Base-by-base conservation (phyloP, 2,329 filamentous ascomycete genomes). In the Xylariales sp. region DNA sequence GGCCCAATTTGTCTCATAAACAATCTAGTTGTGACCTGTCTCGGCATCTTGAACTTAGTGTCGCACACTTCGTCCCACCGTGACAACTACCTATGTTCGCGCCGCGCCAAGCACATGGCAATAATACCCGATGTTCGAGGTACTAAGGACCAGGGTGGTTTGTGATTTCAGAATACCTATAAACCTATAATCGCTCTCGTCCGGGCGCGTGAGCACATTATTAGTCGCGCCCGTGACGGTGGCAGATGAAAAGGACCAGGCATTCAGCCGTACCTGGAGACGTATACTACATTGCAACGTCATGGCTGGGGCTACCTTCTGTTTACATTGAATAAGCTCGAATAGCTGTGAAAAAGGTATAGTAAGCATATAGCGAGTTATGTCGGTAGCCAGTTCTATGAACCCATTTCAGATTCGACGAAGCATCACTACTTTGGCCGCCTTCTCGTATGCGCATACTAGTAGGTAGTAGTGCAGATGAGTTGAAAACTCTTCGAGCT, bases 401-500 rank as follows among this genome's bases (percentile, higher is more conserved):
- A 53, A 39, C 9, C 14, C 18, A 43, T 50, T 36, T 36, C n/a
- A 48, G 48, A 49, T 53, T 49, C 12, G 9, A 59, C n/a, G 5
- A 59, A 30, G 54, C 54, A 16, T 48, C 39, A 64, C 61, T 23
- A 64, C 61, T 23, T 56, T n/a, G 43, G 9, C 55, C 30, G 7
- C 32, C 60, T 56, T 56, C 34, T n/a, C 23, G 32, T 5, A 10
- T 23, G 34, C 23, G 23, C 10, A 43, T 34, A 34, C 34, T 30
- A 14, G 41, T n/a, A 39, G 39, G 28, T 18, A 23, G 36, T 43
- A 16, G 12, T 52, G 49, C n/a, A 52, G 49, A 55, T 55, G 7
- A 10, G 53, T 28, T 18, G 30, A 63, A 49, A 43, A 41, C 14
- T 57, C 41, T 56, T 46, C 48, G 58, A 52, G 56, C 64, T 62